A percentile compares a stretch with the other conserved stretches of the same genome.
phyloP scores from a whole-genome alignment of 352 stramenopile species.

The Plasmopara muralis region DNA sequence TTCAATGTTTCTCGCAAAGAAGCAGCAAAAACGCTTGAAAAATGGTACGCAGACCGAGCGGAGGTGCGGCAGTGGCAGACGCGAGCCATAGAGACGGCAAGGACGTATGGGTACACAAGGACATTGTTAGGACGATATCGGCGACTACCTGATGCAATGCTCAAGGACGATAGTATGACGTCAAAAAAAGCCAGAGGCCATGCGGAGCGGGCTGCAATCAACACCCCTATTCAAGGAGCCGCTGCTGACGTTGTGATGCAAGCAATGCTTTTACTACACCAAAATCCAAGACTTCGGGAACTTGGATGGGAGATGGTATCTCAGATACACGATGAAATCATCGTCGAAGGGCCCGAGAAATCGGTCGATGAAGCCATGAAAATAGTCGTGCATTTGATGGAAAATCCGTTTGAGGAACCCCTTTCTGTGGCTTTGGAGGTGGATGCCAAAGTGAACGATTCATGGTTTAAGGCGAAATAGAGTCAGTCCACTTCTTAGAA shows the following conservation, averaged over 20 bases:
- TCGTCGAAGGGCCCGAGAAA: constrained; percentile 98
- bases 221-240: constrained; percentile 98
- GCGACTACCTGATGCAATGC: constrained; percentile 91
- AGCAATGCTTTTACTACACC: constrained; percentile 97
- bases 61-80: constrained; percentile 93
- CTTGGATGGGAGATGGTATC: constrained; percentile 98
- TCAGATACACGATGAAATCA: constrained; percentile 99
- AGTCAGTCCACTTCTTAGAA: neutral
- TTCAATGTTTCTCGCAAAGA: constrained; percentile 79
- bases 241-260: constrained; percentile 99
- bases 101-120: constrained; percentile 80
- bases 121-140: constrained; percentile 97
- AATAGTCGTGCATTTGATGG: constrained; percentile 92
- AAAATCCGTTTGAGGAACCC: constrained; percentile 93
- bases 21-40: constrained; percentile 83
- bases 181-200: constrained; percentile 78
- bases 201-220: constrained; percentile 95
- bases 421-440: constrained; percentile 88
- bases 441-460: constrained; percentile 93
- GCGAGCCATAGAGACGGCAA: constrained; percentile 87
- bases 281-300: constrained; percentile 85
- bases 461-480: constrained; percentile 99
- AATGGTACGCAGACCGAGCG: constrained; percentile 94
- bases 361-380: constrained; percentile 88
- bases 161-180: constrained; percentile 44